Evolutionary conservation across 371 early-diverging fungal species (phyloP).

Genomic region (Mortierella sp.): DNA sequence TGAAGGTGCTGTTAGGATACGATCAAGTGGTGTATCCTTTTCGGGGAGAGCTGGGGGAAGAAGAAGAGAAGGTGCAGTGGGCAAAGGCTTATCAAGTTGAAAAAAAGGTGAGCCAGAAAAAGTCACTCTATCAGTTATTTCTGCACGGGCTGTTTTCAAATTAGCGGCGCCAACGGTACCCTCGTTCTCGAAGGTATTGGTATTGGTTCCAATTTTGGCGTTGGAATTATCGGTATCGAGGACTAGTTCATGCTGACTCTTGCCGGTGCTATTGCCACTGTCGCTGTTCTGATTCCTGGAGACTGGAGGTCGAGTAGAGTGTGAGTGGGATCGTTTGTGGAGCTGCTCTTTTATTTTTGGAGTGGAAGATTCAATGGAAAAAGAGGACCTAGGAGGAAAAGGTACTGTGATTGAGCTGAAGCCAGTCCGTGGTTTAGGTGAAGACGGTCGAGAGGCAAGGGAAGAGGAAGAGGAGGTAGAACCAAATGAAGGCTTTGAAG

Average conservation of each 20-base stretch:
- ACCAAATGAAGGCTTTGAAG: constrained; percentile 32
- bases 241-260: constrained; percentile 18
- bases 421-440: not conserved
- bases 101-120: not conserved
- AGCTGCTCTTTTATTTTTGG: not conserved
- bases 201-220: constrained; percentile 2
- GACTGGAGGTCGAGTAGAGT: not conserved
- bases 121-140: not conserved
- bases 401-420: not conserved
- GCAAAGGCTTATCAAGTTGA: constrained; percentile 31
- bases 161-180: constrained; percentile 2
- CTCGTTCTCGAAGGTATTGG: constrained; percentile 3
- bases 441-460: not conserved
- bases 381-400: constrained; percentile 11
- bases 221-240: not conserved
- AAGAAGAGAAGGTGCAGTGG: constrained; percentile 9
- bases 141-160: constrained; percentile 18
- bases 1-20: not conserved
- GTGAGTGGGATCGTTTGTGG: constrained; percentile 13
- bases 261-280: constrained; percentile 24
- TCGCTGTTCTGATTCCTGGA: constrained; percentile 19
- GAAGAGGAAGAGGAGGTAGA: constrained; percentile 13
- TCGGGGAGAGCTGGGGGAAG: constrained; percentile 15
- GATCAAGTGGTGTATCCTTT: constrained; percentile 4
- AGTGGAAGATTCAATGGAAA: constrained; percentile 12